Conservation (phyloP, 179 eudicot genomes). For the Gypsophila paniculata region DNA sequence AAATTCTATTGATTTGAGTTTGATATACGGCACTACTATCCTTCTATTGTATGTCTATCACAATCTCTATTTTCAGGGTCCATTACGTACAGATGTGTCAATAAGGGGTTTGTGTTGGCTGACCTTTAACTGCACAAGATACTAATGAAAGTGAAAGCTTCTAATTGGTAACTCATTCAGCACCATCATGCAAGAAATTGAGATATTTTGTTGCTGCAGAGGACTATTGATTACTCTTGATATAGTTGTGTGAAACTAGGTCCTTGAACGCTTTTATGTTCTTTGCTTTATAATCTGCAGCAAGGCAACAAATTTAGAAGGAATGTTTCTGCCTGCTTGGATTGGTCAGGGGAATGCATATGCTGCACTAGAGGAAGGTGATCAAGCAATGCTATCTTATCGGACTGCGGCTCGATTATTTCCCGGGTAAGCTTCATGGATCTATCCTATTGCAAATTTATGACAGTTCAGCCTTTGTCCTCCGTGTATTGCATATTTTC, state of each 20-base stretch:
- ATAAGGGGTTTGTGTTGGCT: background rate
- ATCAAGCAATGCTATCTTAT: conserved; percentile 94
- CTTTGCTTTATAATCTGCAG: conserved; percentile 37
- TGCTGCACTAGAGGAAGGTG: conserved; percentile 97
- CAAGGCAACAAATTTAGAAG: conserved; percentile 89
- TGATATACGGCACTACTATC: background rate
- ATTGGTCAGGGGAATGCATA: conserved; percentile 94
- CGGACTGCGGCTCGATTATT: conserved; percentile 98
- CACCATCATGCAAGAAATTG: conserved; percentile 4
- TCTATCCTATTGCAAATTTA: conserved; percentile 11
- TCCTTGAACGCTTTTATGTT: background rate
- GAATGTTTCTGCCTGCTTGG: conserved; percentile 90
- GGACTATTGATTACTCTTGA: conserved; percentile 3
- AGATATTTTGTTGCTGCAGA: conserved; percentile 3
- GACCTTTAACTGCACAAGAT: background rate
- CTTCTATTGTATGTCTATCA: background rate
- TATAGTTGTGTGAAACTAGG: background rate
- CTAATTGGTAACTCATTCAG: background rate
- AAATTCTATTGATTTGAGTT: background rate
- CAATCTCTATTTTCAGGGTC: background rate
- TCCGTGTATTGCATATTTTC: background rate
- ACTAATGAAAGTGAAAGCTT: conserved; percentile 2
- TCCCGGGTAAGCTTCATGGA: conserved; percentile 66
- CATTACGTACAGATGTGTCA: background rate
- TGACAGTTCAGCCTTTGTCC: background rate